Base-by-base conservation (phyloP, 2,329 filamentous ascomycete genomes). In the Beauveria brongniartii region DNA sequence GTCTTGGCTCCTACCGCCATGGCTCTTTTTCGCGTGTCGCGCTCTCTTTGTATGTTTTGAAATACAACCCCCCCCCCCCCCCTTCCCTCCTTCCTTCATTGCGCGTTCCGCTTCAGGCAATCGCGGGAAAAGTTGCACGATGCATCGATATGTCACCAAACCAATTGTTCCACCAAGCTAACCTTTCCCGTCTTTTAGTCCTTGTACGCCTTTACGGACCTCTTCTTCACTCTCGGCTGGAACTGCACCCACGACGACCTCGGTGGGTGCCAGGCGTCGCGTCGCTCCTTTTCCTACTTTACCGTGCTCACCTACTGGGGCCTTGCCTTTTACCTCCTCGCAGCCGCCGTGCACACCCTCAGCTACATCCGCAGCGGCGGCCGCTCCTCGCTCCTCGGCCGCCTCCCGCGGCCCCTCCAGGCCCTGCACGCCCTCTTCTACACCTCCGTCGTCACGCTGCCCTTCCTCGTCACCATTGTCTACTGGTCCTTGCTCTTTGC, bases 251-350 rank as follows among this genome's bases (percentile, higher is more conserved):
- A 83, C 70, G 70, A 73, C 40, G 56, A 64, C 1, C 65, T 69
- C 12, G 76, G 75, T 63, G 76, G 80, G 54, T 80, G 79, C 69
- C 65, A 69, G 40, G 69, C 68, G 1, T 81, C 83, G 28, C 75
- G 78, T 57, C 73, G 78, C 51, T 81, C 80, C 51, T 94, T 95
- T 77, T 90, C 86, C 67, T 95, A 85, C 79, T 95, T 96, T 77
- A 95, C 91, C 30, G 79, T 86, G 68, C 77, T 94, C 62, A 90
- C 88, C 10, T 94, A 88, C 79, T 94, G 89, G 89, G 90, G 90
- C 2, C 75, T 93, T 41, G 86, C 83, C 26, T 93, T 92, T 75
- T 96, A 95, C 78, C 87, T 88, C 71, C 78, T 86, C 61, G 76
- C 87, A 68, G 80, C 88, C 1, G 79, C 87, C 20, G 64, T 84